These are phyloP conservation scores for Thymus mandschuricus DNA, from an alignment of 257 asterid species.

Conservation along the genomic window DNA sequence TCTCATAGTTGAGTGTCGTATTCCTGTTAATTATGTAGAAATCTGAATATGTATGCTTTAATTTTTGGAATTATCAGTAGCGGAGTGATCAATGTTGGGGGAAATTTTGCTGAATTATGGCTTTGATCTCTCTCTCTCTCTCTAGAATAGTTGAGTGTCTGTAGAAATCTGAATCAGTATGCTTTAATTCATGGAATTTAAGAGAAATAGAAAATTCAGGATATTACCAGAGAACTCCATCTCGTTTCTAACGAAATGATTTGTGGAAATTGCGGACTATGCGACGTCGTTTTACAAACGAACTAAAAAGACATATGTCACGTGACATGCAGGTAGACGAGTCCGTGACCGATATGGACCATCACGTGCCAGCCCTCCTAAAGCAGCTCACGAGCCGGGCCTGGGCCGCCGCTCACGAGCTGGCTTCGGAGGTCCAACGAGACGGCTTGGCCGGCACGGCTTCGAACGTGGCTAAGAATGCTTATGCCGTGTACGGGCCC, in stretches of 20 bases:
- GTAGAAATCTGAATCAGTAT: too few species aligned
- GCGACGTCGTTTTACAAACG: too few species aligned
- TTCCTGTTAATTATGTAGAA: not conserved
- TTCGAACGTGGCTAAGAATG: constrained; percentile 36
- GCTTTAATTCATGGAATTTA: too few species aligned
- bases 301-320: not conserved
- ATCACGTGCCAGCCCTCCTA: constrained; percentile 52
- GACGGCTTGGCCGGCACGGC: constrained; percentile 55
- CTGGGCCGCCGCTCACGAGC: constrained; percentile 49
- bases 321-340: constrained; percentile 56
- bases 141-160: too few species aligned
- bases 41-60: not conserved
- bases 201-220: too few species aligned
- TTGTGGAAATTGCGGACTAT: too few species aligned
- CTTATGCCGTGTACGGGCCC: constrained; percentile 53
- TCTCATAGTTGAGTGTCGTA: too few species aligned
- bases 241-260: too few species aligned
- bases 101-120: too few species aligned
- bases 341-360: constrained; percentile 50
- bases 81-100: too few species aligned
- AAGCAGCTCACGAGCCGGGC: constrained; percentile 47
- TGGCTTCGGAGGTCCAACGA: constrained; percentile 57
- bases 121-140: too few species aligned
- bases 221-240: too few species aligned
- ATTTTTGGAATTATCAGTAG: not conserved